phyloP scores from a whole-genome alignment of 176 grass and related monocot genomes.

The Saccharum officinarum region DNA sequence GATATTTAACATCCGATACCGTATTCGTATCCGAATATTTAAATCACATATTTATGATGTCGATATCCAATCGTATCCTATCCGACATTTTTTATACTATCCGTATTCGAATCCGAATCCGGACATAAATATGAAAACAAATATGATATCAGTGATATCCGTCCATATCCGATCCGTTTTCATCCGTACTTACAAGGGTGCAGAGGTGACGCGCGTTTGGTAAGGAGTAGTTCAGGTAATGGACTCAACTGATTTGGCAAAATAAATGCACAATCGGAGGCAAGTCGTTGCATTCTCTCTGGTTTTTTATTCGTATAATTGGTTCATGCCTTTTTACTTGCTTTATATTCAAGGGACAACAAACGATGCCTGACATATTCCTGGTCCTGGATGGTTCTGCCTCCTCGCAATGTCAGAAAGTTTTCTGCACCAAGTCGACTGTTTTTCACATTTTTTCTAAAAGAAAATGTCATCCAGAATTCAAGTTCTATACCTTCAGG shows the following conservation, averaged over 20 bases:
- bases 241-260: background rate
- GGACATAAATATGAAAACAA: no score
- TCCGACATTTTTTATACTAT: no score
- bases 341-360: constrained; percentile 8
- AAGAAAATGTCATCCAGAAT: background rate
- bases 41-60: no score
- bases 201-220: background rate
- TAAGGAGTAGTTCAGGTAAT: background rate
- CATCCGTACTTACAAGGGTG: no score
- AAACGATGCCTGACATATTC: background rate
- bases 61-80: no score
- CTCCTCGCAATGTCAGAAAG: background rate
- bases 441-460: background rate
- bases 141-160: no score
- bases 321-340: constrained; percentile 5
- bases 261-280: background rate
- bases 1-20: no score
- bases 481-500: background rate
- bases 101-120: no score
- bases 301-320: background rate
- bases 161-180: no score
- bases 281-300: background rate
- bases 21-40: no score
- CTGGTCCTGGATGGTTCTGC: background rate
- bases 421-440: background rate